phyloP scores from a whole-genome alignment of 495 filamentous ascomycete genomes.

The Podospora sp. region DNA sequence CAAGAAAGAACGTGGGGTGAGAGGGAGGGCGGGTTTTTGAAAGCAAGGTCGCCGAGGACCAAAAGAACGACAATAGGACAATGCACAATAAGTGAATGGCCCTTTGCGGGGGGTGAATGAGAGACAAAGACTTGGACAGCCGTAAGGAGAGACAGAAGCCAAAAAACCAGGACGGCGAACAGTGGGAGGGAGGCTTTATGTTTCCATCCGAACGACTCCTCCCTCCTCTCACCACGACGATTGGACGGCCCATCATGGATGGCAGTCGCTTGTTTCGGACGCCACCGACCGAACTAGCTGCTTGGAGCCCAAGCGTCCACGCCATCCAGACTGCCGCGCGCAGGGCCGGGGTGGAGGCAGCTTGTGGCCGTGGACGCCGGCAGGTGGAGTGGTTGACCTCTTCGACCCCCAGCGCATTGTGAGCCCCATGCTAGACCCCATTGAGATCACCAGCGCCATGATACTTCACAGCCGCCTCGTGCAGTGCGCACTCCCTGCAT shows the following conservation, averaged over 20 bases:
- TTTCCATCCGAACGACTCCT: constrained; percentile 29
- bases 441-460: constrained; percentile 1
- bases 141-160: constrained; percentile 18
- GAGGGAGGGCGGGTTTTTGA: constrained; percentile 13
- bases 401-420: not conserved
- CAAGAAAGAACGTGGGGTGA: not conserved
- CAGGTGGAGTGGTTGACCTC: not conserved
- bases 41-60: constrained; percentile 17
- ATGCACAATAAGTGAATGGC: constrained; percentile 6
- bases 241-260: constrained; percentile 24
- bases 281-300: constrained; percentile 25
- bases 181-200: constrained; percentile 33
- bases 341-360: constrained; percentile 14
- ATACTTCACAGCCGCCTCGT: constrained; percentile 8
- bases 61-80: not conserved
- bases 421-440: not conserved
- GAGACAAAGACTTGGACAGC: constrained; percentile 27
- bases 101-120: constrained; percentile 24
- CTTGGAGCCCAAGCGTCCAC: constrained; percentile 11
- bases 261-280: constrained; percentile 28
- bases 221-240: constrained; percentile 21
- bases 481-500: not conserved
- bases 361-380: not conserved
- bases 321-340: constrained; percentile 6
- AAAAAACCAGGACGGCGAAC: constrained; percentile 13